Evolutionary conservation across 2,329 filamentous ascomycete species (phyloP).

Genomic region (Phyllosticta ampelicida): DNA sequence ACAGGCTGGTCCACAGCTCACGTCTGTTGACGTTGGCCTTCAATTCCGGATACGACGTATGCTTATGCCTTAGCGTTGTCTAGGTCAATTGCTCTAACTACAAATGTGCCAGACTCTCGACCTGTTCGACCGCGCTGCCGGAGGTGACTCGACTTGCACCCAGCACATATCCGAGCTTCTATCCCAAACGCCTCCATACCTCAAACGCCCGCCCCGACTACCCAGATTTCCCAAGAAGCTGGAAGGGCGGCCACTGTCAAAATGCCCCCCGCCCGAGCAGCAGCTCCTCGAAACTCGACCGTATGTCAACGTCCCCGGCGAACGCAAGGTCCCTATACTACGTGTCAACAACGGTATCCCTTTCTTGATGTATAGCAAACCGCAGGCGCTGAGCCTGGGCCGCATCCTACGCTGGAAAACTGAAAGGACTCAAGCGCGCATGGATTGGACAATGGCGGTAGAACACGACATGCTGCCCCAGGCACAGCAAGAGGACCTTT

Average conservation of each 20-base stretch:
- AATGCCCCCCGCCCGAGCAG: conserved; percentile 27
- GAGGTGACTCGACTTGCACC: conserved; percentile 20
- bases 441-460: conserved; percentile 22
- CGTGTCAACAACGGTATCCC: conserved; percentile 46
- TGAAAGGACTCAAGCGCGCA: conserved; percentile 38
- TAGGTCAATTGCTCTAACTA: background rate
- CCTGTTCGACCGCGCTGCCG: conserved; percentile 29
- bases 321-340: conserved; percentile 49
- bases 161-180: conserved; percentile 19
- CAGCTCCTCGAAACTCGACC: conserved; percentile 43
- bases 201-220: conserved; percentile 12
- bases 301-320: conserved; percentile 37
- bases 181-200: conserved; percentile 14
- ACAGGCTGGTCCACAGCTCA: conserved; percentile 47
- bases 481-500: conserved; percentile 33
- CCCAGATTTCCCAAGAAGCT: background rate
- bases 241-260: conserved; percentile 11
- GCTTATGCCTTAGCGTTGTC: background rate
- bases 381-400: conserved; percentile 51
- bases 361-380: conserved; percentile 56
- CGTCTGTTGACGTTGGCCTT: conserved; percentile 53
- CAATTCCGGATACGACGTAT: conserved; percentile 43
- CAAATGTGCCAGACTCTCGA: background rate
- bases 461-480: background rate
- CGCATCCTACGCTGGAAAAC: conserved; percentile 38